Percentiles rank a stretch among this genome's conserved stretches.
Conservation (phyloP, 495 filamentous ascomycete species). For the Trichoderma reesei region DNA sequence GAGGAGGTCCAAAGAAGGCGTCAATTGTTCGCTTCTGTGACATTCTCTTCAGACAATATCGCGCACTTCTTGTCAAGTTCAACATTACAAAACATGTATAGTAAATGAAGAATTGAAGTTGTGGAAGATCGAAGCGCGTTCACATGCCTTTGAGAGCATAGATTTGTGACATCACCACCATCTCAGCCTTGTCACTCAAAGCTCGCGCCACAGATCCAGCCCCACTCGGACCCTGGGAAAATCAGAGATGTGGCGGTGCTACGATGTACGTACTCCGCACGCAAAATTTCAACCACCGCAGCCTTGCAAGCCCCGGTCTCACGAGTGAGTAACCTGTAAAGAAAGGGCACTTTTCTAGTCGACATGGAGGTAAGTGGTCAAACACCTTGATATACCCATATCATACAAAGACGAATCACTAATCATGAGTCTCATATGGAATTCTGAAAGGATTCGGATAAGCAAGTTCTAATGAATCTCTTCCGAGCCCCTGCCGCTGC, state of each 20-base stretch:
- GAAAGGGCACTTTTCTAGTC: not conserved
- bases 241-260: not conserved
- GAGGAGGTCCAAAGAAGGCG: slow-evolving; percentile 37
- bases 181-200: not conserved
- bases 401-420: not conserved
- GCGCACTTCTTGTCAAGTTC: too few species aligned
- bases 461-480: slow-evolving; percentile 21
- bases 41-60: slow-evolving; percentile 11
- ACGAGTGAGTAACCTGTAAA: not conserved
- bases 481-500: slow-evolving; percentile 79
- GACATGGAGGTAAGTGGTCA: not conserved
- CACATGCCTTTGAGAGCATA: not conserved
- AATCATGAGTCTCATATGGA: not conserved
- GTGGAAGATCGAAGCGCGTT: not conserved
- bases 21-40: slow-evolving; percentile 40
- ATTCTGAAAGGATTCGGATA: not conserved
- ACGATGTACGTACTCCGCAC: not conserved
- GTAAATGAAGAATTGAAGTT: not conserved
- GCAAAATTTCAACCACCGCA: slow-evolving; percentile 5
- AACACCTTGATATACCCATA: not conserved
- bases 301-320: not conserved
- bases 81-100: not conserved
- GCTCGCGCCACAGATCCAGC: not conserved
- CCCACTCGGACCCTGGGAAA: not conserved
- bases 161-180: slow-evolving; percentile 1